Evolutionary conservation across 2,329 filamentous ascomycete species (phyloP), one percentile per base, ranked within the genome.

Genomic region (Verticillium nonalfalfae): DNA sequence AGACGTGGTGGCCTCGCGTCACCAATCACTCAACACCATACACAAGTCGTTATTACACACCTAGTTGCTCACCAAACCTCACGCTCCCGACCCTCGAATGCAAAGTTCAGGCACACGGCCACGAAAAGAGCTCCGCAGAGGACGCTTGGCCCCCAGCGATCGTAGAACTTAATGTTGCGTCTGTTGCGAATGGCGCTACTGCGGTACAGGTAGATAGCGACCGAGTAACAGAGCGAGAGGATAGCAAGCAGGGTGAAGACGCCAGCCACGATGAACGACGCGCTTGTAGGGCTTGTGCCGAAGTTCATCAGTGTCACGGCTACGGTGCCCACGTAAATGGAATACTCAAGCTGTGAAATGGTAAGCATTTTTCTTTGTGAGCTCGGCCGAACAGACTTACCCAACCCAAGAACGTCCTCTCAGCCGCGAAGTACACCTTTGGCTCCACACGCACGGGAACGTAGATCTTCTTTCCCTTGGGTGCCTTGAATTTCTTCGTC

Each of bases 341-440:
- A 94, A 76, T 96, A 98, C 75, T 99, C 94, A 69, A 99, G 90
- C 90, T 90, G 66, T 34, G 57, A 35, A 34, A 40, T 15, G 13
- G 62, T 65, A 45, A 67, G 65, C 56, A 70, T 62, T 71, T 66
- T 55, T n/a, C 39, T n/a, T 45, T 13, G 7, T 10, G n/a, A 10
- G 54, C 59, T 61, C 34, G 54, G 58, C 59, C n/a, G 7, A 10
- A 11, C 26, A 40, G 33, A 78, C 86, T 78, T 77, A 90, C 88
- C 93, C 95, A 99, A 65, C 92, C 91, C 61, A 99, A 83, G 77
- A 97, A 99, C 1, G 95, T 99, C 66, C 95, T 86, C 76, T 99
- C 95, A 1, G 93, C 93, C 26, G 95, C 95, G 72, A 99, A 97
- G 75, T 93, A 97, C 58, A 99, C 95, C 78, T 99, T 99, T 38